Conservation (phyloP, 768 basidiomycete species). For the Naganishia kalamii region DNA sequence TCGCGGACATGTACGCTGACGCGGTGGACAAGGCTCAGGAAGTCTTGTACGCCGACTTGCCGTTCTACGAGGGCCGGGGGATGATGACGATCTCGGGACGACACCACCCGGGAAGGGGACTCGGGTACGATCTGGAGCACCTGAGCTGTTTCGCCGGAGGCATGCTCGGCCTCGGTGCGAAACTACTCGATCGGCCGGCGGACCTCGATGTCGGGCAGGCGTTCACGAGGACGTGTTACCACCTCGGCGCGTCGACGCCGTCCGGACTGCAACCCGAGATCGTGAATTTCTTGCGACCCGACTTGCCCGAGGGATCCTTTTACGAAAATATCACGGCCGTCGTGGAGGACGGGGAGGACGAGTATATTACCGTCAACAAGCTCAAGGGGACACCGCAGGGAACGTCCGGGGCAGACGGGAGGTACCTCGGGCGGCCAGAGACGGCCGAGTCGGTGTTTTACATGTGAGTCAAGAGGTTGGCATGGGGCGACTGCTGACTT, state of each 20-base stretch:
- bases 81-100: background rate
- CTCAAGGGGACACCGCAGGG: slow-evolving; percentile 39
- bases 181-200: slow-evolving; percentile 41
- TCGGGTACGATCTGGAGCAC: background rate
- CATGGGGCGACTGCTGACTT: background rate
- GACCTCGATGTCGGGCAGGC: slow-evolving; percentile 40
- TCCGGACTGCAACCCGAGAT: slow-evolving; percentile 44
- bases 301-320: background rate
- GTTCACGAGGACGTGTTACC: slow-evolving; percentile 10
- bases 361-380: background rate
- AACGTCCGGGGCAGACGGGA: slow-evolving; percentile 27
- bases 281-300: slow-evolving; percentile 32
- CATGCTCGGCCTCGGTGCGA: slow-evolving; percentile 50
- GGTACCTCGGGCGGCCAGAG: slow-evolving; percentile 48
- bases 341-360: background rate
- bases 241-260: slow-evolving; percentile 33
- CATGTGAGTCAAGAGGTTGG: slow-evolving; percentile 18
- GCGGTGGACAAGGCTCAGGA: slow-evolving; percentile 44
- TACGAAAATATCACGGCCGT: slow-evolving; percentile 26
- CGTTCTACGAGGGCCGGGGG: slow-evolving; percentile 33
- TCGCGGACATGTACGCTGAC: slow-evolving; percentile 43
- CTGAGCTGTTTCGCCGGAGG: slow-evolving; percentile 48
- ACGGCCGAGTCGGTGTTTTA: slow-evolving; percentile 48
- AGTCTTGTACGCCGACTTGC: slow-evolving; percentile 41
- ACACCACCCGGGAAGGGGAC: background rate